Evolutionary conservation across 148 eudicot genomes (phyloP).

Genomic region (Cornus controversa): DNA sequence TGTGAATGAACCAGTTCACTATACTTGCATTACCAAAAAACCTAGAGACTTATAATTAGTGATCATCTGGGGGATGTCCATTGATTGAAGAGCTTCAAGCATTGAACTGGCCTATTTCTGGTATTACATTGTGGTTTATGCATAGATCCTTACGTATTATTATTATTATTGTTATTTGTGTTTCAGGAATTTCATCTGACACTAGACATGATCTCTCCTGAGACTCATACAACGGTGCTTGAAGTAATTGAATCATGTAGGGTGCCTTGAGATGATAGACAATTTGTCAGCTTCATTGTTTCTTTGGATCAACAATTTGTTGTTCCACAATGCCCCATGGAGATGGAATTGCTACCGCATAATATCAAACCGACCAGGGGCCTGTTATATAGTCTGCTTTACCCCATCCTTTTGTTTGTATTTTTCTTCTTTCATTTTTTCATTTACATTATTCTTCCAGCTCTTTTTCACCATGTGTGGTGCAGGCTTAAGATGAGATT

Average conservation of each 20-base stretch:
- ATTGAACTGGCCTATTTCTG: background rate
- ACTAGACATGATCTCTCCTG: conserved; percentile 88
- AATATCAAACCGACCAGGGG: conserved; percentile 1
- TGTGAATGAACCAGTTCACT: background rate
- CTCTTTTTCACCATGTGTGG: conserved; percentile 7
- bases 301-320: background rate
- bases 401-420: too few species aligned
- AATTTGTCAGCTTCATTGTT: conserved; percentile 25
- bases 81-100: background rate
- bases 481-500: conserved; percentile 17
- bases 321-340: background rate
- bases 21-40: too few species aligned
- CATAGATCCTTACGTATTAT: background rate
- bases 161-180: background rate
- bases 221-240: conserved; percentile 77
- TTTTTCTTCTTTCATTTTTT: background rate
- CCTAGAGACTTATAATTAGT: too few species aligned
- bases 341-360: background rate
- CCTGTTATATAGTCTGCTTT: background rate
- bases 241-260: conserved; percentile 88
- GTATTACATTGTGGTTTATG: background rate
- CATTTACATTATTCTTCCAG: background rate
- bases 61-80: background rate
- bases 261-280: conserved; percentile 39
- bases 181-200: conserved; percentile 86